Conservation (phyloP, 1,284 basidiomycete genomes). For the Cerrena zonata region DNA sequence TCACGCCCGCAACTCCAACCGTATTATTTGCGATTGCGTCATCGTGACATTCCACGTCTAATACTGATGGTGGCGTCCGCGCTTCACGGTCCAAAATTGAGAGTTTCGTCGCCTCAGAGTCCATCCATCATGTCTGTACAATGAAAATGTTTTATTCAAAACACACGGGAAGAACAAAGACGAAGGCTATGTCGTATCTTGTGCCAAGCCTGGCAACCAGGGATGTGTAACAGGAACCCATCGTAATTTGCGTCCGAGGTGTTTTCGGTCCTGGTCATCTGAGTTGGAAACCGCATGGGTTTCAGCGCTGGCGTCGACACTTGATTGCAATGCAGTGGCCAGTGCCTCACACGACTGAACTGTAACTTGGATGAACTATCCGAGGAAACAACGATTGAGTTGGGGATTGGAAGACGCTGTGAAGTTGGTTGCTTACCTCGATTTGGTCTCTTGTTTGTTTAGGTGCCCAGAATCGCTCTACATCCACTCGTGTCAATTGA, state of each 20-base stretch:
- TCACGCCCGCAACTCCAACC: no score
- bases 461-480: constrained; percentile 11
- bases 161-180: neutral
- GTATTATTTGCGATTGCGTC: no score
- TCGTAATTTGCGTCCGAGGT: no score
- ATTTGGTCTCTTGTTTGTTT: constrained; percentile 16
- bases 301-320: no score
- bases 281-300: no score
- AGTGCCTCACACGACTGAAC: constrained; percentile 5
- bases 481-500: constrained; percentile 5
- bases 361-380: neutral
- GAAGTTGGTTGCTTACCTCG: constrained; percentile 8
- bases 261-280: no score
- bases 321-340: no score
- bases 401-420: neutral
- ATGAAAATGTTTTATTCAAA: no score
- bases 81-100: no score
- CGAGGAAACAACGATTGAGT: neutral
- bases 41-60: no score
- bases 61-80: no score
- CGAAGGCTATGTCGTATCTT: neutral
- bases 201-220: constrained; percentile 34
- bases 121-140: no score
- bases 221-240: constrained; percentile 41
- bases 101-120: neutral